These are phyloP conservation scores for Termitomyces titanicus DNA, from an alignment of 768 basidiomycete genomes.

Conservation along the genomic window DNA sequence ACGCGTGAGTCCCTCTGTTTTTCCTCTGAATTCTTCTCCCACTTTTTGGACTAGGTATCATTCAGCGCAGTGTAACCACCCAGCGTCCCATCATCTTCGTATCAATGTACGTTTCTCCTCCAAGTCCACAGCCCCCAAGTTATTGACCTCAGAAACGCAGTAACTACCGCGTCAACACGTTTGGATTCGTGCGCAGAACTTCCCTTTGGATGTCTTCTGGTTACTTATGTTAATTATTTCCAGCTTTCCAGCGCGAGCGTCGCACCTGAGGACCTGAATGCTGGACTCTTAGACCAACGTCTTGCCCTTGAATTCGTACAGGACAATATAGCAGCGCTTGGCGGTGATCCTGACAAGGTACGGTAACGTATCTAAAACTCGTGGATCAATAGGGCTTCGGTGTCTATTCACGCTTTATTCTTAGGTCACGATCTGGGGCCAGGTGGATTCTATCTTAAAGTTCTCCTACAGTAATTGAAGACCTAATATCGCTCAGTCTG, in stretches of 20 bases:
- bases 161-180: constrained; percentile 56
- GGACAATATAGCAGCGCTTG: constrained; percentile 63
- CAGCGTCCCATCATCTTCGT: constrained; percentile 57
- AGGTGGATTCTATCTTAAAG: constrained; percentile 1
- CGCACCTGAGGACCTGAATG: constrained; percentile 48
- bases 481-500: constrained; percentile 31
- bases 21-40: not conserved
- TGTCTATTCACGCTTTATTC: not conserved
- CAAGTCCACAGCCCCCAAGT: not conserved
- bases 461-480: not conserved
- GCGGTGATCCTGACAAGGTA: constrained; percentile 58
- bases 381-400: not conserved
- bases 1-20: constrained; percentile 32
- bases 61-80: constrained; percentile 41
- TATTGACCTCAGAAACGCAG: constrained; percentile 20
- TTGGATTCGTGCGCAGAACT: constrained; percentile 44
- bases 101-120: constrained; percentile 33
- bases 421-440: constrained; percentile 54
- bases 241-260: constrained; percentile 46
- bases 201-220: not conserved
- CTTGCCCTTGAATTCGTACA: constrained; percentile 58
- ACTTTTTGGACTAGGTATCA: constrained; percentile 32
- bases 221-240: not conserved
- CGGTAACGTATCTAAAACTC: not conserved
- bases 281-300: constrained; percentile 58